phyloP scores from a whole-genome alignment of 176 grass and related monocot genomes.

The bread wheat (Triticum aestivum) region DNA sequence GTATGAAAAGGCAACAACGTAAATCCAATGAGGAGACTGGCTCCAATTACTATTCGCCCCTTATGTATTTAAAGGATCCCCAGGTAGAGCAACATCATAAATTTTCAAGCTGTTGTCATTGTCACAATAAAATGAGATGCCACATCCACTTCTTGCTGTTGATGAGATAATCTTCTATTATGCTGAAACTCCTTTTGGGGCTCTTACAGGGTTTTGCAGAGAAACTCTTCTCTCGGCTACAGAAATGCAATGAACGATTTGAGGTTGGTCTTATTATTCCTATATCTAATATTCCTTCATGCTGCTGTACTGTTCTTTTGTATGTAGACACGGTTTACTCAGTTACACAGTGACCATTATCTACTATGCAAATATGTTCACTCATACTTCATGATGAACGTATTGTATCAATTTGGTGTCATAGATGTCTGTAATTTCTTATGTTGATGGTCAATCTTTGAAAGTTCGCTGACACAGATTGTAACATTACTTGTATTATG shows the following conservation, averaged over 20 bases:
- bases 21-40: constrained; percentile 56
- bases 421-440: not conserved
- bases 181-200: constrained; percentile 20
- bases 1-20: constrained; percentile 89
- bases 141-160: not conserved
- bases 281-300: not conserved
- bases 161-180: not conserved
- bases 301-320: not conserved
- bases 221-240: constrained; percentile 86
- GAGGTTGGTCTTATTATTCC: constrained; percentile 52
- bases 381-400: not conserved
- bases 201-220: constrained; percentile 78
- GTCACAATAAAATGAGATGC: not conserved
- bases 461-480: not conserved
- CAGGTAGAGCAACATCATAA: constrained; percentile 48
- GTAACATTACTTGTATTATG: not conserved
- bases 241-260: constrained; percentile 90
- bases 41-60: constrained; percentile 84
- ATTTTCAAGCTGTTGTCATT: constrained; percentile 6
- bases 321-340: not conserved
- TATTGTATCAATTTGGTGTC: not conserved
- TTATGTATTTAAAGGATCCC: constrained; percentile 85
- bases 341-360: not conserved
- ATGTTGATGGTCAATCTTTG: not conserved
- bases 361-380: not conserved